Base-by-base conservation (phyloP, 176 grass and related monocot species). In the Musa schizocarpa region DNA sequence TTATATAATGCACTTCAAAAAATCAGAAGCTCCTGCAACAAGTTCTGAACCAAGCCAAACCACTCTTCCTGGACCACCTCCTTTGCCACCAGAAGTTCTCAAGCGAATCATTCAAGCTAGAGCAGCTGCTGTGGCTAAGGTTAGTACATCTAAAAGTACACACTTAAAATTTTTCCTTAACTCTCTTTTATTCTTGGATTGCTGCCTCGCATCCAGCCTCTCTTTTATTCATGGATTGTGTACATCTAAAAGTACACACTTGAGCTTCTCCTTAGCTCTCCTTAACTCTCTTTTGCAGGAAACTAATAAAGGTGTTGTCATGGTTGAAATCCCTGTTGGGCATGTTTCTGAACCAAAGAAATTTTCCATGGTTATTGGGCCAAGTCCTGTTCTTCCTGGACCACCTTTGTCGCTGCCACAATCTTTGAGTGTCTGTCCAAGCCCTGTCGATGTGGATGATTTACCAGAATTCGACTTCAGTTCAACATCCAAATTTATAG, bases 391-490 rank as follows among this genome's bases (percentile, higher is more conserved):
- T 57, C 52, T 22, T 23, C 53, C 51, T 57, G 50, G 52, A 54
- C 52, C 14, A 48, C 77, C 52, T 24, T 53, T 16, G 50, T 49
- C 27, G 27, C 19, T 57, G 5, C 27, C 52, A 58, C 24, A 59
- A 71, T n/a, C 53, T 49, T 9, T 21, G 24, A 70, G 58, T 12
- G 53, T 14, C 2, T 1, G 53, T 79, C 25, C 52, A 49, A 34
- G 26, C 13, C 25, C 53, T 56, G 77, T 70, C 61, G 77, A 58
- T 22, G 77, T 58, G 49, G 77, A 79, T 17, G 77, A 79, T 68
- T 27, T 79, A 57, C 77, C 77, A 24, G 77, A 79, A 58, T 79
- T 79, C 50, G 77, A 79, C 66, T 79, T 79, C 27, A 71, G 52
- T 70, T 66, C 65, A 50, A 53, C 77, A 71, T 71, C 65, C 17